phyloP scores from a whole-genome alignment of 805 yeast genomes.

The Metschnikowia chrysomelidarum region DNA sequence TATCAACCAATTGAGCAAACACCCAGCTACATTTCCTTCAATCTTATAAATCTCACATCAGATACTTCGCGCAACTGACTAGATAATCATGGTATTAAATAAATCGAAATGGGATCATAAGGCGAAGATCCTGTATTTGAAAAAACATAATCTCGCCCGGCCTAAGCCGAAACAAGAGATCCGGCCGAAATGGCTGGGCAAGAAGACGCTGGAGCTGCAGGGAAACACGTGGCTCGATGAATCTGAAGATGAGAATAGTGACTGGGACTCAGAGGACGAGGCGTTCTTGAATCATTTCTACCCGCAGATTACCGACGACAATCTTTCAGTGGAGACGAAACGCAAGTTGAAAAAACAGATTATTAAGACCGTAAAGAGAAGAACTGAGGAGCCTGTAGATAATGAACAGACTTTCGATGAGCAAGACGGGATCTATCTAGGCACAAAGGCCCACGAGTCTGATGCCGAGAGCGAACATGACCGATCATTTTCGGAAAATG shows the following conservation, averaged over 20 bases:
- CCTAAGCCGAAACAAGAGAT: constrained; percentile 9
- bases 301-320: constrained; percentile 37
- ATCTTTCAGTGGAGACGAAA: constrained; percentile 33
- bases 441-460: constrained; percentile 15
- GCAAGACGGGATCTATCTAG: constrained; percentile 39
- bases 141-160: constrained; percentile 38
- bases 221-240: constrained; percentile 13
- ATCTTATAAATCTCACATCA: no score
- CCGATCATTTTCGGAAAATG: constrained; percentile 4
- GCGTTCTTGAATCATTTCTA: constrained; percentile 39
- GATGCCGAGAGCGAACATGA: constrained; percentile 5
- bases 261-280: constrained; percentile 43
- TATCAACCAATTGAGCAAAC: no score
- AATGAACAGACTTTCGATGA: constrained; percentile 12
- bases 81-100: constrained; percentile 45
- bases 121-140: constrained; percentile 38
- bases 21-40: no score
- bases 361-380: constrained; percentile 19
- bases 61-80: no score
- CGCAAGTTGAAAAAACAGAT: constrained; percentile 36
- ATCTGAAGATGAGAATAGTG: constrained; percentile 33
- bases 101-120: constrained; percentile 45
- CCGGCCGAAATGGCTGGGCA: constrained; percentile 37
- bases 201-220: constrained; percentile 18
- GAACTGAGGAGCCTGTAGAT: constrained; percentile 6